Conservation (phyloP, 768 basidiomycete species). For the Tricholoma terreum region DNA sequence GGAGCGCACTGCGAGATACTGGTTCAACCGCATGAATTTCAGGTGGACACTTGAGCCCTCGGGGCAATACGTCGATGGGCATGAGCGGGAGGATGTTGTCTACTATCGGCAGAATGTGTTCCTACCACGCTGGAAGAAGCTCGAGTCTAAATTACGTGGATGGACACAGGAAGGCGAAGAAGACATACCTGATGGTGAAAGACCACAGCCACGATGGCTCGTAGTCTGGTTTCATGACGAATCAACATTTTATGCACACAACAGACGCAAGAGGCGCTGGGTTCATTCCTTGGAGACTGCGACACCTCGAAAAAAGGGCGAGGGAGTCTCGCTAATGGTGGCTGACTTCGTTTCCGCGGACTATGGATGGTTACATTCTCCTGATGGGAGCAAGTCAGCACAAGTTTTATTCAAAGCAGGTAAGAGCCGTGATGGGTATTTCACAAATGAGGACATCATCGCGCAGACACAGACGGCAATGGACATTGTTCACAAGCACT, state of each 20-base stretch:
- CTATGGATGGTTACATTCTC: constrained; percentile 26
- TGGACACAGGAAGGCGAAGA: constrained; percentile 11
- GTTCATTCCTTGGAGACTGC: constrained; percentile 11
- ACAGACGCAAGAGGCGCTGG: constrained; percentile 22
- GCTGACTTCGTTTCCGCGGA: constrained; percentile 32
- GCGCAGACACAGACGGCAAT: constrained; percentile 22
- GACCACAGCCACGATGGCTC: constrained; percentile 3
- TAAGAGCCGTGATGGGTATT: constrained; percentile 25
- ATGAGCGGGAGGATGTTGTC: too few species aligned
- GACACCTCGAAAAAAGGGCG: constrained; percentile 20
- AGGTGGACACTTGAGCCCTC: constrained; percentile 21
- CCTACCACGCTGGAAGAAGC: constrained; percentile 16
- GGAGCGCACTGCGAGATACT: constrained; percentile 26
- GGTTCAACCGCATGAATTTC: constrained; percentile 30
- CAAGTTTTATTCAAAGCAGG: constrained; percentile 22
- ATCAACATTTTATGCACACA: constrained; percentile 31
- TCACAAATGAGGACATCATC: too few species aligned
- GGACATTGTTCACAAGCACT: constrained; percentile 20
- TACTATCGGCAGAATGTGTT: too few species aligned
- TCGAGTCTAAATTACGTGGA: constrained; percentile 8
- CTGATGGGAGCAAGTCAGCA: constrained; percentile 16
- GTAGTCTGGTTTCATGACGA: too few species aligned
- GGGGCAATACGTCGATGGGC: too few species aligned
- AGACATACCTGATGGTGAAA: not conserved
- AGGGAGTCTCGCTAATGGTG: constrained; percentile 33